Base-by-base conservation (phyloP, 2,329 filamentous ascomycete genomes). In the Lecanicillium sp. region DNA sequence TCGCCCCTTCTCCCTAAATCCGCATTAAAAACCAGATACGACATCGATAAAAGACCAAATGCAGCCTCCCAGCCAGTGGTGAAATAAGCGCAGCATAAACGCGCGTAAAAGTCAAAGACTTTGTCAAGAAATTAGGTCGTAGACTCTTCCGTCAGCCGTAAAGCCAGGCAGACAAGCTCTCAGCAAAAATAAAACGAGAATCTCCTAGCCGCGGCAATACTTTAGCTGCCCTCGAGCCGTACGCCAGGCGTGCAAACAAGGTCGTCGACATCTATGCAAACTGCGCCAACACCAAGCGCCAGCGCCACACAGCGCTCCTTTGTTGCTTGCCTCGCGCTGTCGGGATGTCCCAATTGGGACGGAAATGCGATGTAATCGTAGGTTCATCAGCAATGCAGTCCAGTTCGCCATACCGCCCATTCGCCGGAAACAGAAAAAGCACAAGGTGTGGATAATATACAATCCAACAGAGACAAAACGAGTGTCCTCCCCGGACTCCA, bases 371-470 rank as follows among this genome's bases (percentile, higher is more conserved):
- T 32, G 20, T 53, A 43, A 42, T 52, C 43, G 46, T 51, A 39
- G 39, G 39, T 52, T 50, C 56, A 51, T 54, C 48, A 53, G 52
- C 51, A 54, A 49, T 53, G 48, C 52, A 49, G 39, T 49, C 57
- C 52, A 44, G 46, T 54, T 58, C 53, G 57, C 58, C 53, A 42
- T 50, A 53, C 50, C 54, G 47, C 53, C 57, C 47, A 55, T 61
- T 59, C 61, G 61, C 61, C 51, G 50, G 50, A 44, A 52, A 53
- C 25, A 43, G 27, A 37, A 34, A 25, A 25, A 25, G 22, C 7
- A 7, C 6, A 25, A 25, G 48, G 49, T 50, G 58, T 58, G 59
- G 61, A 59, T 62, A 62, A 56, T 63, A 54, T 64, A 64, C 61
- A 64, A 62, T 63, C 59, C 59, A 62, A 62, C 53, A 40, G 42